Percentiles rank a stretch among this genome's conserved stretches.
Conservation (phyloP, 2,329 filamentous ascomycete species). For the Alternaria angustiovoidea region DNA sequence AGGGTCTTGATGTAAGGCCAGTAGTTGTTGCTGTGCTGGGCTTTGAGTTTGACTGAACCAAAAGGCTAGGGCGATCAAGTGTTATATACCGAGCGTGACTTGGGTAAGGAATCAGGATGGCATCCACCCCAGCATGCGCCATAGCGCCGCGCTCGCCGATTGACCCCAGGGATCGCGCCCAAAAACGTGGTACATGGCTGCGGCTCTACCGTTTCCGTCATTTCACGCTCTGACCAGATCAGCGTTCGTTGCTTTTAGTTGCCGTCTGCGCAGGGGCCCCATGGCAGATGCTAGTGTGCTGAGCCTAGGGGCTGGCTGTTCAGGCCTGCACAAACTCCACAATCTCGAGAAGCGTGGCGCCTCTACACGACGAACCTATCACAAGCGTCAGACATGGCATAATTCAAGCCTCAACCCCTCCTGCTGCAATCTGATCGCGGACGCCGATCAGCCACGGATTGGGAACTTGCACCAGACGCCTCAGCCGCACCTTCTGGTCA, state of each 20-base stretch:
- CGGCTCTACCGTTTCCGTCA: constrained; percentile 27
- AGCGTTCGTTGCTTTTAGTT: constrained; percentile 28
- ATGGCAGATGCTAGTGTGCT: constrained; percentile 27
- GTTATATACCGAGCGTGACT: constrained; percentile 15
- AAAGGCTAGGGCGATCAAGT: constrained; percentile 18
- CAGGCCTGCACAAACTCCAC: constrained; percentile 17
- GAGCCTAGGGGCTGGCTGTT: constrained; percentile 26
- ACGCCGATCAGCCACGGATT: constrained; percentile 18
- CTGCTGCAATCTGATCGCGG: constrained; percentile 16
- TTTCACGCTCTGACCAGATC: constrained; percentile 24
- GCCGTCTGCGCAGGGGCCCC: constrained; percentile 27
- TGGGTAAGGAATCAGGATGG: constrained; percentile 17
- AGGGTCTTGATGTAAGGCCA: background rate
- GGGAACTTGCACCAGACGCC: constrained; percentile 14
- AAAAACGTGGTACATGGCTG: constrained; percentile 33
- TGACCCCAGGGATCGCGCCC: constrained; percentile 28
- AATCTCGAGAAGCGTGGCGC: constrained; percentile 13
- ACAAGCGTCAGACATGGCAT: constrained; percentile 4
- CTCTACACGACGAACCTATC: constrained; percentile 18
- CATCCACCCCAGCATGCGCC: constrained; percentile 24
- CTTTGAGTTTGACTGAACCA: constrained; percentile 6
- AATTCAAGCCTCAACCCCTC: constrained; percentile 12
- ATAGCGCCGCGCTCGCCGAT: constrained; percentile 30
- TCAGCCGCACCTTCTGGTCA: constrained; percentile 11
- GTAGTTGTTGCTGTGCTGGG: constrained; percentile 5